Evolutionary conservation across 768 basidiomycete species (phyloP).

Genomic region (Mycena polygramma): DNA sequence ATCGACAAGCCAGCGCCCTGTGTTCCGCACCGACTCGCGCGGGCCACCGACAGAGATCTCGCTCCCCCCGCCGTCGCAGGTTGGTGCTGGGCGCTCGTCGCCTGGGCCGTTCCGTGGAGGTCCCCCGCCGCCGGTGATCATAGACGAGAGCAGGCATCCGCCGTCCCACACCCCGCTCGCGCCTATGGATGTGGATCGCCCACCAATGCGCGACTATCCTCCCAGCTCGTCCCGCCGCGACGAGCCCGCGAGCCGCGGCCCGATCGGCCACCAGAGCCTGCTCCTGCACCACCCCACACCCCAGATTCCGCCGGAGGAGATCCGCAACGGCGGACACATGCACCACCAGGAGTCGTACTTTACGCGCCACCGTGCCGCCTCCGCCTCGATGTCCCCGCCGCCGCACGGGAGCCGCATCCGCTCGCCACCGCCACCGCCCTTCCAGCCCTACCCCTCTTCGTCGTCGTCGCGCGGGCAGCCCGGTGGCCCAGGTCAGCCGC

Average conservation of each 20-base stretch:
- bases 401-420: constrained; percentile 63
- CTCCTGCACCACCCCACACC: constrained; percentile 79
- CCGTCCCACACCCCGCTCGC: constrained; percentile 80
- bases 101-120: constrained; percentile 87
- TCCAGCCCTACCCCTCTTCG: constrained; percentile 59
- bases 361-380: constrained; percentile 65
- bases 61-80: constrained; percentile 72
- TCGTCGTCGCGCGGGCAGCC: constrained; percentile 58
- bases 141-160: constrained; percentile 80
- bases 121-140: constrained; percentile 83
- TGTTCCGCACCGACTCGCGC: constrained; percentile 77
- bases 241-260: constrained; percentile 63
- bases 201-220: constrained; percentile 69
- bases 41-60: constrained; percentile 69
- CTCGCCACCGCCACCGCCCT: constrained; percentile 63
- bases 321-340: constrained; percentile 57
- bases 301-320: constrained; percentile 66
- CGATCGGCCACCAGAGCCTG: constrained; percentile 66
- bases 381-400: constrained; percentile 73
- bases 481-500: constrained; percentile 63
- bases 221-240: constrained; percentile 18
- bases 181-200: constrained; percentile 82
- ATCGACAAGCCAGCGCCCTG: constrained; percentile 61
- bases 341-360: constrained; percentile 72
- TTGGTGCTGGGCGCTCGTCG: constrained; percentile 59